Evolutionary conservation across 371 early-diverging fungal genomes (phyloP).

Genomic region (Saksenaea oblongispora): DNA sequence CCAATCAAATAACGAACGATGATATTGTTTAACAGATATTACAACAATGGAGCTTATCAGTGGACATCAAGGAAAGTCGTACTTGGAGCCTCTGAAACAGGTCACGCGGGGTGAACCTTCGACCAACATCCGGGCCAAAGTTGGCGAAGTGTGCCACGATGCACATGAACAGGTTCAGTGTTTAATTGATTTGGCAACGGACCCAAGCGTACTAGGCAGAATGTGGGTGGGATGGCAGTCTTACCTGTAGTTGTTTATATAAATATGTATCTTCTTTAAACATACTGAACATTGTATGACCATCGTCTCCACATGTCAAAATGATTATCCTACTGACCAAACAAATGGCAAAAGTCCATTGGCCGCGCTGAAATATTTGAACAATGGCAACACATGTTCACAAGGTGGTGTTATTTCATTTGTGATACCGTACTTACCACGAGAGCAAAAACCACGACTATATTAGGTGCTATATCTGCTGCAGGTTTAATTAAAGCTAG

Average conservation of each 20-base stretch:
- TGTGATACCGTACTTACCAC: conserved; percentile 15
- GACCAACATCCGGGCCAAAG: conserved; percentile 42
- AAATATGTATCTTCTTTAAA: not conserved
- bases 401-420: too few species aligned
- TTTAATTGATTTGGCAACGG: conserved; percentile 74
- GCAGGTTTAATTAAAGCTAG: conserved; percentile 17
- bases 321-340: too few species aligned
- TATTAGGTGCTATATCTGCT: conserved; percentile 17
- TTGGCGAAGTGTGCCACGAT: conserved; percentile 44
- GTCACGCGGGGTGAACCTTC: conserved; percentile 52
- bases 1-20: conserved; percentile 2
- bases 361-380: too few species aligned
- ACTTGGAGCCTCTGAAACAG: conserved; percentile 33
- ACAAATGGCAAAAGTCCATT: too few species aligned
- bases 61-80: conserved; percentile 58
- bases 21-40: conserved; percentile 20
- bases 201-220: conserved; percentile 65
- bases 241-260: conserved; percentile 36
- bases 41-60: conserved; percentile 27
- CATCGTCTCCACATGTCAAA: too few species aligned
- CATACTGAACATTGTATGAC: too few species aligned
- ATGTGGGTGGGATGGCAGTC: conserved; percentile 76
- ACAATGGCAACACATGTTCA: too few species aligned
- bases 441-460: conserved; percentile 12
- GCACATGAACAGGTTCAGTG: conserved; percentile 71